Evolutionary conservation across 192 early-diverging fungal species (phyloP).

Genomic region (Linnemannia schmuckeri): DNA sequence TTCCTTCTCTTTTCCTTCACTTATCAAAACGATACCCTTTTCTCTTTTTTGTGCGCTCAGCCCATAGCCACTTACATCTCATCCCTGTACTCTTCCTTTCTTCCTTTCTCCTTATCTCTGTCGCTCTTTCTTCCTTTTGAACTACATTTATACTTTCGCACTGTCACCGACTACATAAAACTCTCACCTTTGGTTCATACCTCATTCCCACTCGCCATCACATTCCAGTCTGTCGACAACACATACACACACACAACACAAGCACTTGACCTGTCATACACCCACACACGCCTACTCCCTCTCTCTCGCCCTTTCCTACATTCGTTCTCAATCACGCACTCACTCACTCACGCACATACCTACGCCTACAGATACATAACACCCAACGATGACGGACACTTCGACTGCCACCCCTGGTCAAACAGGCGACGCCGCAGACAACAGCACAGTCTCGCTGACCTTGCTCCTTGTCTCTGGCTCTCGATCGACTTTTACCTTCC

Average conservation of each 20-base stretch:
- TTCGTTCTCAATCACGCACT: neutral
- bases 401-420: neutral
- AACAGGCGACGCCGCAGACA: conserved; percentile 2
- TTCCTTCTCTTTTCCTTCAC: neutral
- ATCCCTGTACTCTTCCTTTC: neutral
- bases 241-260: too few relatives aligned
- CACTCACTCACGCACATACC: neutral
- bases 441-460: conserved; percentile 45
- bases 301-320: too few relatives aligned
- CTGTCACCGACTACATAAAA: too few relatives aligned
- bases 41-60: neutral
- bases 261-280: too few relatives aligned
- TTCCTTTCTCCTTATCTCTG: neutral
- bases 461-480: conserved; percentile 61
- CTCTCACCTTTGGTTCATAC: neutral
- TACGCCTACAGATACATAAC: neutral
- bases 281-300: neutral
- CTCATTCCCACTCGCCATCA: neutral
- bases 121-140: neutral
- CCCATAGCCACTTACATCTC: neutral
- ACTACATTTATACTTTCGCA: neutral
- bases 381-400: neutral
- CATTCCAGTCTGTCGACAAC: neutral
- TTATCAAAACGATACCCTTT: neutral
- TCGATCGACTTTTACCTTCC: conserved; percentile 56